A percentile compares a stretch with the other conserved stretches of the same genome.
phyloP scores from a whole-genome alignment of 345 rosid species.

The Barbarea vulgaris region DNA sequence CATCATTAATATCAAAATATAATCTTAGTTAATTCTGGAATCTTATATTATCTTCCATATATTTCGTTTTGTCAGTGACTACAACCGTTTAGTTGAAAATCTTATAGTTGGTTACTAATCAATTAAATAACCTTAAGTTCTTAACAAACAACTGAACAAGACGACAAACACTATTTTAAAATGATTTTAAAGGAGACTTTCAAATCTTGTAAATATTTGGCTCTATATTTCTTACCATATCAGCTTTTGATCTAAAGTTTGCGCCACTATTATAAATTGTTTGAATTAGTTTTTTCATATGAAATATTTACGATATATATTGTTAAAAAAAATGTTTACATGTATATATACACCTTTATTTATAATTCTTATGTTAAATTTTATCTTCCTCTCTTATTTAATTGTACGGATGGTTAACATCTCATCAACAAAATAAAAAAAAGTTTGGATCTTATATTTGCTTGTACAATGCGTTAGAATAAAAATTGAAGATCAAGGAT shows the following conservation, averaged over 20 bases:
- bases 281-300: background rate
- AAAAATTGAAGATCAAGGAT: conserved; percentile 14
- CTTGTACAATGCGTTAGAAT: background rate
- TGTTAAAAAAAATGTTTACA: background rate
- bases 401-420: background rate
- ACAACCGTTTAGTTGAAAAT: background rate
- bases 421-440: background rate
- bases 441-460: background rate
- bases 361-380: background rate
- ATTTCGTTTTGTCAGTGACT: background rate
- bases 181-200: background rate
- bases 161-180: background rate
- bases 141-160: no score
- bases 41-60: background rate
- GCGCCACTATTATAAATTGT: background rate
- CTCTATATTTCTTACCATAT: background rate
- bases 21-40: background rate
- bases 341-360: no score
- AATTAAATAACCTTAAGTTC: conserved; percentile 1
- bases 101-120: background rate
- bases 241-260: background rate
- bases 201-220: background rate
- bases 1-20: conserved; percentile 2
- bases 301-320: background rate
- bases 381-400: background rate